Base-by-base conservation (phyloP, 352 stramenopile species). In the Pythium monospermum region DNA sequence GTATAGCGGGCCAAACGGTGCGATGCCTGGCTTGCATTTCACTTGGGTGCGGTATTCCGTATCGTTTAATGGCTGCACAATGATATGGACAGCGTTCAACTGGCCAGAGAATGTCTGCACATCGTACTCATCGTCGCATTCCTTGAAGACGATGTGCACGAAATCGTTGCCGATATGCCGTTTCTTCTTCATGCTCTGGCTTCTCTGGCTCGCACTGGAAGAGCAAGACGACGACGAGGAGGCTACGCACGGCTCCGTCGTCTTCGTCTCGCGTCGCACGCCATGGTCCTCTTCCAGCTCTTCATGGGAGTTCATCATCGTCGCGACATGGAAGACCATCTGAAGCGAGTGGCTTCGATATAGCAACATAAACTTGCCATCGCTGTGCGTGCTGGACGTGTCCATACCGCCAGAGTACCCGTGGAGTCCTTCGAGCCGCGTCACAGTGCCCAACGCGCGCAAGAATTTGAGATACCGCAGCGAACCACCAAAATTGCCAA, bases 101-200 rank as follows among this genome's bases (percentile, higher is more conserved):
- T 95, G 85, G 0, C 83, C 81, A 1, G 78, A 81, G 19, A 95
- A 59, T 6, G 81, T 93, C 23, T 76, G 61, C 23, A 89, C 56
- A 31, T 89, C 74, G 61, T 91, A 90, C 19, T 83, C 69, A 37
- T 81, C 72, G 25, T 92, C 76, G 39, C 77, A 87, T 68, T 95
- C 85, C 53, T 92, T 87, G 59, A 91, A 95, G 3, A 94, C 59
- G 4, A 95, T 69, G 40, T 95, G 83, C 2, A 95, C 83, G 50
- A 94, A 94, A 44, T 95, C 84, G 48, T 95, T 95, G 28, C 84
- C 84, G 60, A 95, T 88, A 57, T 94, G 84, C 4, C 84, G 76
- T 54, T 95, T 95, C 58, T 95, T 93, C 64, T 84, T 79, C 72
- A 86, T 86, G 5, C 47, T 59, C 22, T 26, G 42, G 10, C 18